Evolutionary conservation across 106 monocot species (phyloP).

Genomic region (Iris macrosiphon): DNA sequence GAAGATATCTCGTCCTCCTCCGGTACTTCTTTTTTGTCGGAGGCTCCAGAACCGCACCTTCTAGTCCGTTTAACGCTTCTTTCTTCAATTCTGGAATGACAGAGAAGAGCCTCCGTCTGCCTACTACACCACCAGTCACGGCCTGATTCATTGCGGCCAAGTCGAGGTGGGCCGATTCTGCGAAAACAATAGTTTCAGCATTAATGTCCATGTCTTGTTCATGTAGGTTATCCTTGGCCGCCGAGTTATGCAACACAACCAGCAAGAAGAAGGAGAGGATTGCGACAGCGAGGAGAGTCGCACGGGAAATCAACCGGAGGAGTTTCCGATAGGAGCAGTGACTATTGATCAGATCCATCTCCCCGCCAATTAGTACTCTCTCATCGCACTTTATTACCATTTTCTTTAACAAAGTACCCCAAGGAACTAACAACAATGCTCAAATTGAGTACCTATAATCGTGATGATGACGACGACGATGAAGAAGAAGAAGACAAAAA

Average conservation of each 20-base stretch:
- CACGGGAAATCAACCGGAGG: constrained; percentile 26
- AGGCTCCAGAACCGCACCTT: constrained; percentile 60
- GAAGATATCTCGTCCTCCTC: constrained; percentile 38
- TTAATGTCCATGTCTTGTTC: not conserved
- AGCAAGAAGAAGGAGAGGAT: constrained; percentile 38
- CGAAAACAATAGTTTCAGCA: not conserved
- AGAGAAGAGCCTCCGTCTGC: constrained; percentile 34
- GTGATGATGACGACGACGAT: not conserved
- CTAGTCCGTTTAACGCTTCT: constrained; percentile 40
- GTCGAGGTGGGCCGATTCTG: constrained; percentile 18
- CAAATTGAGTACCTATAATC: not conserved
- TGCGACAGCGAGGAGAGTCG: constrained; percentile 19
- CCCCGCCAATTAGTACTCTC: not conserved
- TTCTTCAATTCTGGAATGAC: constrained; percentile 39
- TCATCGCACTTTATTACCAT: not conserved
- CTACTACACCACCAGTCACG: not conserved
- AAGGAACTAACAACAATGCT: not conserved
- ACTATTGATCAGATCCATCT: constrained; percentile 7
- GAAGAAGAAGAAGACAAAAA: not conserved
- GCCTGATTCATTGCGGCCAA: not conserved
- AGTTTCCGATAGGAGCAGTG: constrained; percentile 28
- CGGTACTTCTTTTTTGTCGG: constrained; percentile 17
- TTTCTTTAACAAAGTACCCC: not conserved
- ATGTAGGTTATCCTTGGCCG: constrained; percentile 20
- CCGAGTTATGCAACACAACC: too few species aligned